Conservation (phyloP, 805 yeast species). For the Kodamaea nitidulidarum region DNA sequence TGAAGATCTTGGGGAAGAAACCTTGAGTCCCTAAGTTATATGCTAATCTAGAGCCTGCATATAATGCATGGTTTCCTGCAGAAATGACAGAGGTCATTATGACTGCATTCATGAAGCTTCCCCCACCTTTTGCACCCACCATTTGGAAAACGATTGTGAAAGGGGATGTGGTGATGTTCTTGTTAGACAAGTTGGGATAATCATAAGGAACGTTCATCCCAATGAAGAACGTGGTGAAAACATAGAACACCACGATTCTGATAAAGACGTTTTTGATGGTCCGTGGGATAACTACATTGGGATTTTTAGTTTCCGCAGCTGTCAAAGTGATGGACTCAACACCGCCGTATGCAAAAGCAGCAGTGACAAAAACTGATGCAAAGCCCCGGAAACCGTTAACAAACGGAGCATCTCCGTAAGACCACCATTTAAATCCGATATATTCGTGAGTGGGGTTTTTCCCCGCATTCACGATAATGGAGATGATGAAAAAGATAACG, state of each 20-base stretch:
- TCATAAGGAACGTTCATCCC: slow-evolving; percentile 35
- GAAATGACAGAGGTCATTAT: slow-evolving; percentile 60
- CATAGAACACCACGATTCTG: slow-evolving; percentile 41
- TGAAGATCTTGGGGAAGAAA: slow-evolving; percentile 41
- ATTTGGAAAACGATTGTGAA: slow-evolving; percentile 79
- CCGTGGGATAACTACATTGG: slow-evolving; percentile 57
- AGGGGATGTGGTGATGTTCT: slow-evolving; percentile 54
- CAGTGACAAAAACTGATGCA: slow-evolving; percentile 20
- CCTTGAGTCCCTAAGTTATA: slow-evolving; percentile 53
- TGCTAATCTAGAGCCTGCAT: slow-evolving; percentile 62
- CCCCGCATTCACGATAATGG: slow-evolving; percentile 35
- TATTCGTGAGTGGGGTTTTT: slow-evolving; percentile 30
- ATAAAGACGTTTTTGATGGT: slow-evolving; percentile 58
- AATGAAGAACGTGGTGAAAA: slow-evolving; percentile 38
- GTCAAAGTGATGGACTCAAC: slow-evolving; percentile 56
- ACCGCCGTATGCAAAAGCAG: slow-evolving; percentile 25
- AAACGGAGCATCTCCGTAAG: slow-evolving; percentile 7
- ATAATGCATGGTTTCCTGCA: slow-evolving; percentile 53
- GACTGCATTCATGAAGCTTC: slow-evolving; percentile 75
- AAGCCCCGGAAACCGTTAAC: slow-evolving; percentile 19
- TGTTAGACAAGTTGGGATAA: slow-evolving; percentile 21
- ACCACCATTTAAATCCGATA: slow-evolving; percentile 45
- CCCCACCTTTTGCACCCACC: slow-evolving; percentile 61
- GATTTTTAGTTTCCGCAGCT: slow-evolving; percentile 56
- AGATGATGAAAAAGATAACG: slow-evolving; percentile 29